Evolutionary conservation across 495 filamentous ascomycete genomes (phyloP).

Genomic region (Talaromyces liani): DNA sequence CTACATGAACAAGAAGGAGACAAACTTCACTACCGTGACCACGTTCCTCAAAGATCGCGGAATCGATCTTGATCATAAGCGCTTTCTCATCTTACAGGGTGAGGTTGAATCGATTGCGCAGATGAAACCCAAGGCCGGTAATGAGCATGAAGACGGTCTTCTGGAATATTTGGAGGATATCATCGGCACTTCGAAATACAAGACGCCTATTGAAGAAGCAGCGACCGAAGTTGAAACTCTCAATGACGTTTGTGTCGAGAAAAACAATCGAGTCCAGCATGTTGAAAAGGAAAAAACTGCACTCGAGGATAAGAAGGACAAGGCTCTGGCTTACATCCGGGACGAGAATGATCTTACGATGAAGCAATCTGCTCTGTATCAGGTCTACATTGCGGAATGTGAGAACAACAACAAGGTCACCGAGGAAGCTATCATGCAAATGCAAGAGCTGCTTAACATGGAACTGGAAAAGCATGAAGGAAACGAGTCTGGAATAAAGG

Average conservation of each 20-base stretch:
- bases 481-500: conserved; percentile 84
- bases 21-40: conserved; percentile 86
- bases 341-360: conserved; percentile 88
- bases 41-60: conserved; percentile 81
- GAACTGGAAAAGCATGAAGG: conserved; percentile 91
- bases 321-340: conserved; percentile 77
- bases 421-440: conserved; percentile 80
- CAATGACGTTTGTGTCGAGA: conserved; percentile 92
- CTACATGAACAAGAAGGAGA: conserved; percentile 83
- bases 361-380: conserved; percentile 86
- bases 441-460: conserved; percentile 78
- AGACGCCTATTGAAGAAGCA: conserved; percentile 89
- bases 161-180: conserved; percentile 98
- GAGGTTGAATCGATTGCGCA: conserved; percentile 98
- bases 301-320: conserved; percentile 93
- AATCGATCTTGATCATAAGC: conserved; percentile 95
- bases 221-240: conserved; percentile 81
- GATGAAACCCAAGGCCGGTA: conserved; percentile 94
- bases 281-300: conserved; percentile 94
- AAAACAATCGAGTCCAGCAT: conserved; percentile 88
- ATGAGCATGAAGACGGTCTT: conserved; percentile 92
- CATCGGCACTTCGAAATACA: conserved; percentile 97
- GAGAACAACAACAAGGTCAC: conserved; percentile 83
- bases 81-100: conserved; percentile 93
- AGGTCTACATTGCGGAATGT: conserved; percentile 81